These are phyloP conservation scores for Herpetospermum pedunculosum DNA, from an alignment of 306 rosid species.

Conservation along the genomic window DNA sequence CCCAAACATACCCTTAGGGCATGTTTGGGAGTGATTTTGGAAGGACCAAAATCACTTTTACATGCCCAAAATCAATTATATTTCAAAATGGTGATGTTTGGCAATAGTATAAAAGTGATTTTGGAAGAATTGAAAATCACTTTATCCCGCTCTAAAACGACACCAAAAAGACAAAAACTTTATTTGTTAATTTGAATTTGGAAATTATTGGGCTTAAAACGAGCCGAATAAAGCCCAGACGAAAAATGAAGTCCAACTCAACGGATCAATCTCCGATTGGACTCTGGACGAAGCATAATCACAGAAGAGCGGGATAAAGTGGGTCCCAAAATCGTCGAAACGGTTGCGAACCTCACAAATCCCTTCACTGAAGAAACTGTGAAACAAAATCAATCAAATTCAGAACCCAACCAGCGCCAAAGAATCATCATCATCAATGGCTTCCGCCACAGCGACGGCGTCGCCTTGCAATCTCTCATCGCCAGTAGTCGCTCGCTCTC, in stretches of 20 bases:
- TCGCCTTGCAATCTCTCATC: constrained; percentile 38
- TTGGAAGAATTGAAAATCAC: too few relatives aligned
- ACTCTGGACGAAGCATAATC: constrained; percentile 12
- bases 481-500: constrained; percentile 31
- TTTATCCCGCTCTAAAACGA: too few relatives aligned
- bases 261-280: background rate
- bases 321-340: constrained; percentile 26
- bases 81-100: too few relatives aligned
- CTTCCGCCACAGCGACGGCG: constrained; percentile 52
- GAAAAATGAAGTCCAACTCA: background rate
- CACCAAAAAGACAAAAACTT: too few relatives aligned
- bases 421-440: constrained; percentile 37
- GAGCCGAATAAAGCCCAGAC: background rate
- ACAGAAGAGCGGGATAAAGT: constrained; percentile 38
- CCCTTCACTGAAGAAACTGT: background rate
- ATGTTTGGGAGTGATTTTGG: too few relatives aligned
- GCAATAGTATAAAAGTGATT: too few relatives aligned
- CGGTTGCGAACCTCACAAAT: constrained; percentile 34
- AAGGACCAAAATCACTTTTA: too few relatives aligned
- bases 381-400: background rate
- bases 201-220: background rate
- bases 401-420: too few relatives aligned
- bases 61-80: too few relatives aligned
- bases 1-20: too few relatives aligned
- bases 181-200: too few relatives aligned